Evolutionary conservation across 2,329 filamentous ascomycete genomes (phyloP), one percentile per base, ranked within the genome.

Genomic region (Monilinia vaccinii-corymbosi): DNA sequence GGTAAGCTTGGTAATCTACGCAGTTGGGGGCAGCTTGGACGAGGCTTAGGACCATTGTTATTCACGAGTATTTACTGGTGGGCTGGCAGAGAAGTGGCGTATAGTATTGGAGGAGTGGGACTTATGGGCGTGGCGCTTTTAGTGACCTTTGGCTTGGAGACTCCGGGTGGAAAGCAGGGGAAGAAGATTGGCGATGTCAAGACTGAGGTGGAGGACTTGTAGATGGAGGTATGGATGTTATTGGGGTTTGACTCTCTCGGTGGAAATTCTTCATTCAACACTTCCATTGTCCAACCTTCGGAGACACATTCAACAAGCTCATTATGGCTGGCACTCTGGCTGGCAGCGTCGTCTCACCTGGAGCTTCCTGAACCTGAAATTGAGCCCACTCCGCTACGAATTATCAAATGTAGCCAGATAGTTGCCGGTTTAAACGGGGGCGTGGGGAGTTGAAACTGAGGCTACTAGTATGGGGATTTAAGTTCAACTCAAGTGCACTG

Each of bases 51-150:
- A 0, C 94, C 94, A 0, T 73, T 99, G 5, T 75, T 96, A 40
- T 99, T 99, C 72, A 97, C 94, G 63, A 91, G 90, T 52, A 78
- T 99, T 60, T 99, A 99, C 76, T 99, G 94, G 94, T 99, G 94
- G 94, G 92, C 91, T 8, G 94, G 94, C 0, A 80, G 94, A 50
- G 88, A 95, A 71, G 80, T 85, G 13, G 94, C 94, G 2, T 99
- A 97, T 73, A 79, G 78, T 1, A 80, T 91, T 68, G 94, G 94
- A 4, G 88, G 90, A 0, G 79, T 83, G 14, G 91, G 91, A 6
- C 96, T 97, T 77, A 74, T 88, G 6, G 83, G 79, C 1, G 92
- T 97, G 13, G 81, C 82, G 48, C 79, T 79, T 13, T 74, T 91
- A 28, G 90, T 88, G 0, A 88, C 96, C 71, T 79, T 82, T 23